phyloP scores from a whole-genome alignment of 129 eudicot genomes.

The Artemisia argyi region DNA sequence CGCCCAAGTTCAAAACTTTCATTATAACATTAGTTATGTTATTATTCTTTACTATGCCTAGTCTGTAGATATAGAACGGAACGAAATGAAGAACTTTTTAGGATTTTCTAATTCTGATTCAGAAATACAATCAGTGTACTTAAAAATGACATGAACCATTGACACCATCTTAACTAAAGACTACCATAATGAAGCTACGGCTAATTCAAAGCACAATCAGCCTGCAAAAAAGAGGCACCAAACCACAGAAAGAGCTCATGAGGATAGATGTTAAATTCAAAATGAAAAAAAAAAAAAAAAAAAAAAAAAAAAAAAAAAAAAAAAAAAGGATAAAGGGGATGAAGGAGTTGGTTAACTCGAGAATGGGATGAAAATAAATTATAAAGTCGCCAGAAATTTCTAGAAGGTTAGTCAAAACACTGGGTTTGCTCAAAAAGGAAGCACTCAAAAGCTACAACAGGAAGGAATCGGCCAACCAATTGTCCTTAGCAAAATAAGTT shows the following conservation, averaged over 20 bases:
- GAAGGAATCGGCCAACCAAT: too few relatives aligned
- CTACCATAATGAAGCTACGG: neutral
- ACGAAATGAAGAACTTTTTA: neutral
- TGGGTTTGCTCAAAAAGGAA: too few relatives aligned
- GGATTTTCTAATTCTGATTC: neutral
- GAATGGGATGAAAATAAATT: too few relatives aligned
- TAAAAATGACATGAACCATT: neutral
- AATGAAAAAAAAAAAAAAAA: too few relatives aligned
- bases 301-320: neutral
- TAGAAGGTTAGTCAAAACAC: too few relatives aligned
- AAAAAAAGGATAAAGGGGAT: neutral
- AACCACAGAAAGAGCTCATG: too few relatives aligned
- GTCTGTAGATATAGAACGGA: neutral
- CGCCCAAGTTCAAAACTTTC: neutral
- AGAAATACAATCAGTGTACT: neutral
- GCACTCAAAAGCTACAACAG: too few relatives aligned
- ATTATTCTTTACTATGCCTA: neutral
- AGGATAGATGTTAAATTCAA: too few relatives aligned
- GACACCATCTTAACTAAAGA: constrained; percentile 1
- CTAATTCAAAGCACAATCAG: neutral
- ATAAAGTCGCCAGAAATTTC: too few relatives aligned
- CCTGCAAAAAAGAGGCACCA: constrained; percentile 11
- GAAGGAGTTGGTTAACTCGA: too few relatives aligned
- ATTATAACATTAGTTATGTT: neutral
- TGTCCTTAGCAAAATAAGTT: too few relatives aligned